phyloP scores from a whole-genome alignment of 345 rosid genomes.

The Hirschfeldia incana region DNA sequence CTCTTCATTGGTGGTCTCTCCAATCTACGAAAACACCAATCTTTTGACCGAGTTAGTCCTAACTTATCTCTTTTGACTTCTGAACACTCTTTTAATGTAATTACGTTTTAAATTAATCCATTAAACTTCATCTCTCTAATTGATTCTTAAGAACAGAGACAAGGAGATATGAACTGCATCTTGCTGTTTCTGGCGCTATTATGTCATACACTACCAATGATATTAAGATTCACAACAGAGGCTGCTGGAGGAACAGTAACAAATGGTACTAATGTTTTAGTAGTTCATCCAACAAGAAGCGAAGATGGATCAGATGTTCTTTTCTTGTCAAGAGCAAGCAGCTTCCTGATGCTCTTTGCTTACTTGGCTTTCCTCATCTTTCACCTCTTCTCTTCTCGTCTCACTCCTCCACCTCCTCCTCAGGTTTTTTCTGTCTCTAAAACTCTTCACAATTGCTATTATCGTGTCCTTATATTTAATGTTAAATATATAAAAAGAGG shows the following conservation, averaged over 20 bases:
- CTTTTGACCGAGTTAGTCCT: conserved; percentile 67
- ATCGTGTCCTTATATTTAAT: background rate
- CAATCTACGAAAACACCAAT: conserved; percentile 71
- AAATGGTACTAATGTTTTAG: background rate
- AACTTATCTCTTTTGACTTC: background rate
- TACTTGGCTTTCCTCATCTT: conserved; percentile 78
- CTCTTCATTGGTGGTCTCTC: conserved; percentile 84
- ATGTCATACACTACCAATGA: conserved; percentile 75
- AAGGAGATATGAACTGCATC: conserved; percentile 77
- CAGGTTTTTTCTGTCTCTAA: conserved; percentile 9
- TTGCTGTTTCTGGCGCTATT: conserved; percentile 70
- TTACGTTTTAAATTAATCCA: background rate
- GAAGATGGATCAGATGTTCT: conserved; percentile 42
- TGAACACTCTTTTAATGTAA: background rate
- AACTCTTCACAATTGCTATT: background rate
- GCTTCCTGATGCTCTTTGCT: conserved; percentile 78
- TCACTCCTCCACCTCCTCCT: conserved; percentile 23
- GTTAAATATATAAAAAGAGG: background rate
- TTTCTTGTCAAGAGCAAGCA: conserved; percentile 74
- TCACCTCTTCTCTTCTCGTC: conserved; percentile 76
- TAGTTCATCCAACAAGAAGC: conserved; percentile 1
- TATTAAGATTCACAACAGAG: conserved; percentile 49
- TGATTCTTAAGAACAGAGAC: conserved; percentile 55
- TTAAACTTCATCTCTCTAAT: background rate
- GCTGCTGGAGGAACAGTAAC: background rate